Evolutionary conservation across 805 yeast species (phyloP), one percentile per base, ranked within the genome.

Genomic region (Ogataea sp.): DNA sequence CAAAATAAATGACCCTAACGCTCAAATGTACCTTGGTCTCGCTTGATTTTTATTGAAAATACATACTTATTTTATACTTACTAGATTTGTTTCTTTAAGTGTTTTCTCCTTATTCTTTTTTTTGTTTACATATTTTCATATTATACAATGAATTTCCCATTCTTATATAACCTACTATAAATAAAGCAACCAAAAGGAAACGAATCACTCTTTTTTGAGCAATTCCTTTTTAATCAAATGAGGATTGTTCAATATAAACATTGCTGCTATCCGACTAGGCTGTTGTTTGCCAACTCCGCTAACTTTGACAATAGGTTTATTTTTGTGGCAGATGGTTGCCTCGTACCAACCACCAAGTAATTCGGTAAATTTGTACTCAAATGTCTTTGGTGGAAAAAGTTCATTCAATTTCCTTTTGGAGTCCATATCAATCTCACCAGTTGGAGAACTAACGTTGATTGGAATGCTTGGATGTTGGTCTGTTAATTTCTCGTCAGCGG

Each of bases 1-100:
- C 47, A 78, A 78, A 58, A 60, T 68, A 39, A 57, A 58, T 43
- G 83, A 77, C 58, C 72, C 51, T 59, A 60, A 61, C 40, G 65
- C 64, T 11, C 61, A 58, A 20, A 40, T 53, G 39, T 52, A 55
- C 38, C 42, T 57, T 31, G 63, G 61, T 34, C 47, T 59, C 38
- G 61, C 60, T 37, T 61, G 23, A 23, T 10, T 9, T 29, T 18
- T 30, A 11, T 17, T 20, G n/a, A n/a, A n/a, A n/a, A n/a, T n/a
- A n/a, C n/a, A n/a, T n/a, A n/a, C n/a, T n/a, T n/a, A n/a, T 18
- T 36, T 21, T 17, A 2, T 39, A 33, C 37, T 37, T 36, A 36
- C 29, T 35, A 39, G 30, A 37, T 39, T 23, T 18, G 4, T 34
- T 26, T 16, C 6, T 15, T 18, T 4, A 10, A 17, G 17, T 34